phyloP scores from a whole-genome alignment of 1,139 yeast genomes.

The Kurtzmaniella quercitrusa region DNA sequence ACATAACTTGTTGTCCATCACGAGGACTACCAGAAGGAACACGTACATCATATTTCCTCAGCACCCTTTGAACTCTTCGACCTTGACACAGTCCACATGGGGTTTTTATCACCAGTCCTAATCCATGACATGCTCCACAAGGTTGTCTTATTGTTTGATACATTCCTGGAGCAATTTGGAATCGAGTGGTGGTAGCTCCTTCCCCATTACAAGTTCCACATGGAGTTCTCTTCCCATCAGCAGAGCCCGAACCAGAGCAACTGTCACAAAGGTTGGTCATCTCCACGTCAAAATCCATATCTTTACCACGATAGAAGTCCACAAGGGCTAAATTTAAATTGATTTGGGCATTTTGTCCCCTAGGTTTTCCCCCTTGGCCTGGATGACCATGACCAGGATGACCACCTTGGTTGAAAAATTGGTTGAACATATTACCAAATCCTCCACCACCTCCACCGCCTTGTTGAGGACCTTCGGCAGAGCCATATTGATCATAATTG shows the following conservation, averaged over 20 bases:
- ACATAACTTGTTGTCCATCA: conserved; percentile 52
- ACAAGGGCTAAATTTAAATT: conserved; percentile 51
- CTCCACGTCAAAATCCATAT: conserved; percentile 56
- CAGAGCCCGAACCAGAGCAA: conserved; percentile 83
- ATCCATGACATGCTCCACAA: conserved; percentile 80
- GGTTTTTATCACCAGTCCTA: conserved; percentile 61
- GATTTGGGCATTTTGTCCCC: conserved; percentile 66
- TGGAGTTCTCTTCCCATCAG: conserved; percentile 62
- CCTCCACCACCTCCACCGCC: conserved; percentile 37
- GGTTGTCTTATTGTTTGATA: conserved; percentile 75
- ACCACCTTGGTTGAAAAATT: conserved; percentile 61
- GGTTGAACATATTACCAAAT: conserved; percentile 53
- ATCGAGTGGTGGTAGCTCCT: conserved; percentile 63
- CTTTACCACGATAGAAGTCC: conserved; percentile 69
- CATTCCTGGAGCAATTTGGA: conserved; percentile 89
- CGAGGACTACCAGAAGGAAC: conserved; percentile 70
- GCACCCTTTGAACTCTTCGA: conserved; percentile 52
- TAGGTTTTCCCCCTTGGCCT: conserved; percentile 38
- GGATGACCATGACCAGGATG: conserved; percentile 38
- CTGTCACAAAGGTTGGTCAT: conserved; percentile 70
- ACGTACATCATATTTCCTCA: conserved; percentile 56
- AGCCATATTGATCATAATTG: conserved; percentile 77
- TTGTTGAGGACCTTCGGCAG: conserved; percentile 60
- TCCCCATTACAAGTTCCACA: conserved; percentile 73
- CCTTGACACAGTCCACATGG: conserved; percentile 74